phyloP scores from a whole-genome alignment of 345 rosid genomes.

The Schrenkiella parvula region DNA sequence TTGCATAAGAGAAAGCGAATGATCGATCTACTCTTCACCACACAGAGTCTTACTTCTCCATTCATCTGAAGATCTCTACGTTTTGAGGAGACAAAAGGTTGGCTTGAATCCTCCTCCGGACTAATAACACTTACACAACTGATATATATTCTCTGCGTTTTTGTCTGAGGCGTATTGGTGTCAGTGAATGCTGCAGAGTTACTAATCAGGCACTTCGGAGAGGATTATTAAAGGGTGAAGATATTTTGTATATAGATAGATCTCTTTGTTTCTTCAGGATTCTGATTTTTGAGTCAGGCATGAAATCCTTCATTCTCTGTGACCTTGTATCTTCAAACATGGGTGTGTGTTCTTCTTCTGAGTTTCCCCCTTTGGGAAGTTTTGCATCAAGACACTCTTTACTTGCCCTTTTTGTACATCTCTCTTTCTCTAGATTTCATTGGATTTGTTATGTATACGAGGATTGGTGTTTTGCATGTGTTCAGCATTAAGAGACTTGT shows the following conservation, averaged over 20 bases:
- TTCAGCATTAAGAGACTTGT: conserved; percentile 7
- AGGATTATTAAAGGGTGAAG: conserved; percentile 15
- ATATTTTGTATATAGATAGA: conserved; percentile 27
- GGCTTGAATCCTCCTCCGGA: conserved; percentile 19
- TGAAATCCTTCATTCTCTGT: conserved; percentile 21
- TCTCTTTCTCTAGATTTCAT: background rate
- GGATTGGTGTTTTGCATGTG: conserved; percentile 14
- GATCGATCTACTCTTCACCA: conserved; percentile 13
- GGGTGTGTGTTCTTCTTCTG: conserved; percentile 25
- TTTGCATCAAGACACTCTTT: conserved; percentile 26
- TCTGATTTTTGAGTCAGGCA: conserved; percentile 12
- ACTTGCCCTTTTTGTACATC: conserved; percentile 12
- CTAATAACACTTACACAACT: conserved; percentile 20
- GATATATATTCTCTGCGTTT: conserved; percentile 16
- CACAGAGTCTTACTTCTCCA: background rate
- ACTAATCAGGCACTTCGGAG: conserved; percentile 12
- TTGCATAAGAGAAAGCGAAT: conserved; percentile 52
- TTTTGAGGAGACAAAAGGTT: conserved; percentile 23
- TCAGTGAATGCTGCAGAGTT: conserved; percentile 19
- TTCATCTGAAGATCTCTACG: conserved; percentile 10
- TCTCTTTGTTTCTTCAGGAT: conserved; percentile 22
- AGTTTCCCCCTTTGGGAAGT: conserved; percentile 34
- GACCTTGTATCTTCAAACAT: conserved; percentile 12
- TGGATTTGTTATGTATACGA: conserved; percentile 8
- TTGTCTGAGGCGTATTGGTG: conserved; percentile 25